Conservation (phyloP, 768 basidiomycete genomes). For the Ramaria sp. region DNA sequence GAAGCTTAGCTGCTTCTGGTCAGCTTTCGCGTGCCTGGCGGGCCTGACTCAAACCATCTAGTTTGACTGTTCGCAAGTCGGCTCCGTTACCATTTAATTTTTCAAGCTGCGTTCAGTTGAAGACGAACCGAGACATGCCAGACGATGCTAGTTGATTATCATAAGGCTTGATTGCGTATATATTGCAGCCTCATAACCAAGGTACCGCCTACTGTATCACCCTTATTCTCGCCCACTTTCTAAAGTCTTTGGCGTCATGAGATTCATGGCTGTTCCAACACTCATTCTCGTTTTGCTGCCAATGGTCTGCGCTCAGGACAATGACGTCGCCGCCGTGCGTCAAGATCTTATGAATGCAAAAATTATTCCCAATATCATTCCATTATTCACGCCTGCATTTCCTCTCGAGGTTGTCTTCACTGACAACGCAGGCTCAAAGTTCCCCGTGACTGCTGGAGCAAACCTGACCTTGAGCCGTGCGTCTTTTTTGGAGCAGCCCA, state of each 20-base stretch:
- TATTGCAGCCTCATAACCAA: no score
- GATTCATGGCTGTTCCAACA: not conserved
- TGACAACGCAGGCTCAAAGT: not conserved
- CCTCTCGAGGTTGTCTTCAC: not conserved
- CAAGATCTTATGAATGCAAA: not conserved
- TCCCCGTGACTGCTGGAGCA: not conserved
- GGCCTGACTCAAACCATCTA: no score
- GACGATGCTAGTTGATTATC: no score
- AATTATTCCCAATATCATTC: conserved; percentile 1
- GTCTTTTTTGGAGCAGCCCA: not conserved
- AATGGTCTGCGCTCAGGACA: not conserved
- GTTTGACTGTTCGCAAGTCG: no score
- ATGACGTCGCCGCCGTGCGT: not conserved
- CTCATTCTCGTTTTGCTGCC: not conserved
- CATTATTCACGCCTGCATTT: not conserved
- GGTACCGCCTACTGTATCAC: no score
- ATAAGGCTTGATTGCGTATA: no score
- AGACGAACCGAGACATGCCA: no score
- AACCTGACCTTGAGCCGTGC: not conserved
- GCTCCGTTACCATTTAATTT: no score
- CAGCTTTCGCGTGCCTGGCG: no score
- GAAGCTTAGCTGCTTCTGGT: no score
- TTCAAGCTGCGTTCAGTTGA: no score
- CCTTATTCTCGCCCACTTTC: not conserved
- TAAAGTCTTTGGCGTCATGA: no score